Percentiles rank a stretch among this genome's conserved stretches.
Conservation (phyloP, 805 yeast genomes). For the Yarrowia divulgata region DNA sequence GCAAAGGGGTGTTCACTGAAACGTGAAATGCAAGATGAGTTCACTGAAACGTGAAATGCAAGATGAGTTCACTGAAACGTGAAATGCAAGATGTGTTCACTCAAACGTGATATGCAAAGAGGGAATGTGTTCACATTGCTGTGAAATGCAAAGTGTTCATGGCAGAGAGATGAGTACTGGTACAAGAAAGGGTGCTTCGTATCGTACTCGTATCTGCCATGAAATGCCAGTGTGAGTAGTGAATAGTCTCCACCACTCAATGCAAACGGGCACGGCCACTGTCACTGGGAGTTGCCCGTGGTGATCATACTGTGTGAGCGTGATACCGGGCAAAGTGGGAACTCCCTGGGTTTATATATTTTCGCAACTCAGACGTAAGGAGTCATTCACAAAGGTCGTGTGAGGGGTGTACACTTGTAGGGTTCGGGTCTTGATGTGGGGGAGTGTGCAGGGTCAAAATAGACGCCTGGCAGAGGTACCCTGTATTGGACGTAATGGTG, state of each 20-base stretch:
- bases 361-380: background rate
- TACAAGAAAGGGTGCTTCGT: no score
- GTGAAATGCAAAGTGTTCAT: conserved; percentile 5
- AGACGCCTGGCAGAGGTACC: background rate
- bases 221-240: conserved; percentile 3
- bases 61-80: background rate
- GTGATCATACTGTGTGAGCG: conserved; percentile 19
- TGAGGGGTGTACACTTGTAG: conserved; percentile 2
- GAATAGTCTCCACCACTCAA: background rate
- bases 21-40: background rate
- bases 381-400: background rate
- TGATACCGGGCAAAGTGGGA: conserved; percentile 1
- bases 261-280: conserved; percentile 7
- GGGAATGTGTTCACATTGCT: background rate
- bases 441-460: conserved; percentile 10
- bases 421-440: conserved; percentile 3
- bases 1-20: background rate
- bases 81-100: background rate
- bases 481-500: background rate
- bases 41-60: background rate
- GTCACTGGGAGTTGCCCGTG: conserved; percentile 15
- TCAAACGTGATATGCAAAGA: background rate
- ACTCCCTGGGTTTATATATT: conserved; percentile 6
- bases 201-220: background rate
- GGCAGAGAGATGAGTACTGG: no score